These are phyloP conservation scores for Cercospora canescens DNA, from an alignment of 2,329 filamentous ascomycete species.

Conservation along the genomic window DNA sequence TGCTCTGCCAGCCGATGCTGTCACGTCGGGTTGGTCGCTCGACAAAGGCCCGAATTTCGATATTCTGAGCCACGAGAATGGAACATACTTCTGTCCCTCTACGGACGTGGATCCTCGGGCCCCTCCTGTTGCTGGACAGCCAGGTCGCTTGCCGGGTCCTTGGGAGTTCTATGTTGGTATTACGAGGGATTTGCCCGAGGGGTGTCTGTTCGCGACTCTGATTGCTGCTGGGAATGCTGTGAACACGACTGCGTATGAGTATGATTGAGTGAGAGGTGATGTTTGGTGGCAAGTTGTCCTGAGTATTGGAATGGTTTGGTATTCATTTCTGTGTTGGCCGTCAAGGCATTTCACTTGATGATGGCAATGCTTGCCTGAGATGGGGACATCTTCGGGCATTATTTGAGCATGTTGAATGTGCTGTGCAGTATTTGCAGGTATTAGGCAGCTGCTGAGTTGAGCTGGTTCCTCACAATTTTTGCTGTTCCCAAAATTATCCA, in stretches of 20 bases:
- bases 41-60: slow-evolving; percentile 18
- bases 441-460: not conserved
- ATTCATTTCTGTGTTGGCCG: not conserved
- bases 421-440: not conserved
- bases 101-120: not conserved
- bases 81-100: slow-evolving; percentile 9
- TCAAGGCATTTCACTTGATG: too few relatives aligned
- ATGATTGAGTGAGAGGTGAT: not conserved
- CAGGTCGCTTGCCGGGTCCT: slow-evolving; percentile 4
- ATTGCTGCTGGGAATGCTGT: slow-evolving; percentile 11
- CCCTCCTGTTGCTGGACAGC: not conserved
- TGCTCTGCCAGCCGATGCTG: slow-evolving; percentile 28
- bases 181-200: not conserved
- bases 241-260: slow-evolving; percentile 11
- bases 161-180: slow-evolving; percentile 16
- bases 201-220: slow-evolving; percentile 12
- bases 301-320: not conserved
- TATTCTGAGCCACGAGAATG: slow-evolving; percentile 21
- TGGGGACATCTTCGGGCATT: not conserved
- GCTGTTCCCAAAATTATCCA: too few relatives aligned
- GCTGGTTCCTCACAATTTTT: not conserved
- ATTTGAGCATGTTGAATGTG: not conserved
- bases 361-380: not conserved
- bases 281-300: not conserved
- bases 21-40: slow-evolving; percentile 28